A percentile compares a stretch with the other conserved stretches of the same genome.
Evolutionary conservation across 805 yeast species (phyloP).

Genomic region (Yarrowia sp.): DNA sequence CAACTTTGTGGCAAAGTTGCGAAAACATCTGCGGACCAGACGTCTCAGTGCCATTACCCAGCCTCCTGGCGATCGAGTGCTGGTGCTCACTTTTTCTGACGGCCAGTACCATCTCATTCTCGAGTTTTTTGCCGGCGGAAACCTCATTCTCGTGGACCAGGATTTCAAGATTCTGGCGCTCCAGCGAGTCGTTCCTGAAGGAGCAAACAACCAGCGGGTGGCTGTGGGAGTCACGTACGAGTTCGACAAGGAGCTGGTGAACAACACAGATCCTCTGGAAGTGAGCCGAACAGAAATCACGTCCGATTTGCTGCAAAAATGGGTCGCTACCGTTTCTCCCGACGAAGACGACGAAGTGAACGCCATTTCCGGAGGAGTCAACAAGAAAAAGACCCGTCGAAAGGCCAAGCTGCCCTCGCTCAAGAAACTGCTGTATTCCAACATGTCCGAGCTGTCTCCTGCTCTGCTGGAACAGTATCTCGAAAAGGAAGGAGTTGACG

Average conservation of each 20-base stretch:
- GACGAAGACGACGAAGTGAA: conserved; percentile 17
- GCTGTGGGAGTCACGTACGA: conserved; percentile 73
- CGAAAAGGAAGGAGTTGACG: conserved; percentile 45
- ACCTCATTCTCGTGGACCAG: conserved; percentile 71
- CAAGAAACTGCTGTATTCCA: conserved; percentile 64
- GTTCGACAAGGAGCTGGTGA: conserved; percentile 28
- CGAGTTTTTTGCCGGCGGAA: conserved; percentile 95
- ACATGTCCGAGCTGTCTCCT: conserved; percentile 71
- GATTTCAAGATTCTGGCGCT: conserved; percentile 63
- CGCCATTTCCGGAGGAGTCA: conserved; percentile 10
- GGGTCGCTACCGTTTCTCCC: not conserved
- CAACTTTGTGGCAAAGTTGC: conserved; percentile 75
- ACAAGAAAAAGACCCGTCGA: conserved; percentile 25
- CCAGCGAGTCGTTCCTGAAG: conserved; percentile 74
- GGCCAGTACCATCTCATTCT: conserved; percentile 72
- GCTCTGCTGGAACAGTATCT: conserved; percentile 68
- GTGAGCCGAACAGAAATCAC: conserved; percentile 2
- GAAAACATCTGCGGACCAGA: conserved; percentile 81
- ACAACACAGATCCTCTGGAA: not conserved
- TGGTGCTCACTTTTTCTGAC: conserved; percentile 80
- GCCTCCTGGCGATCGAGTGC: conserved; percentile 74
- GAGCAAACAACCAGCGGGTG: conserved; percentile 55
- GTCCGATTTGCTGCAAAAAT: not conserved
- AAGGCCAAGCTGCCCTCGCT: conserved; percentile 45
- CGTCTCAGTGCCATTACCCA: conserved; percentile 71